Percentiles rank a stretch among this genome's conserved stretches.
These are phyloP conservation scores for Agastache rugosa DNA, from an alignment of 257 asterid genomes.

Conservation along the genomic window DNA sequence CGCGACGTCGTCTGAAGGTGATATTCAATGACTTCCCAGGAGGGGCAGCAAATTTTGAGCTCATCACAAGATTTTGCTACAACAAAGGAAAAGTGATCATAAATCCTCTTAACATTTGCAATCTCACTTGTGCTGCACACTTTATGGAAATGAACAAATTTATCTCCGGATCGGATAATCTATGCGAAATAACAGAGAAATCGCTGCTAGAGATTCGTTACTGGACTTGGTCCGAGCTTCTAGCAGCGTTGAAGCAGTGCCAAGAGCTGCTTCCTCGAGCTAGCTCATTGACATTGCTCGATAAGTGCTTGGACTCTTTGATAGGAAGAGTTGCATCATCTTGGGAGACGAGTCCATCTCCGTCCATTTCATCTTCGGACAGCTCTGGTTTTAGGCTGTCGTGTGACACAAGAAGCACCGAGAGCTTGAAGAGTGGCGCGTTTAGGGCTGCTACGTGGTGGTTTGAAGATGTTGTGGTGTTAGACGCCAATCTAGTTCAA, in stretches of 20 bases:
- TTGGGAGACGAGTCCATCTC: slow-evolving; percentile 77
- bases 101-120: slow-evolving; percentile 57
- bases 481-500: slow-evolving; percentile 40
- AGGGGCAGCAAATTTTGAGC: slow-evolving; percentile 81
- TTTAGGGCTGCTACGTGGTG: slow-evolving; percentile 71
- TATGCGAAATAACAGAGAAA: slow-evolving; percentile 58
- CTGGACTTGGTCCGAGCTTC: slow-evolving; percentile 86
- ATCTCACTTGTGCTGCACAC: slow-evolving; percentile 59
- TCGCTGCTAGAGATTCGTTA: slow-evolving; percentile 55
- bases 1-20: slow-evolving; percentile 54
- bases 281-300: slow-evolving; percentile 48
- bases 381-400: slow-evolving; percentile 71
- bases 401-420: slow-evolving; percentile 74
- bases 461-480: slow-evolving; percentile 71
- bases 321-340: slow-evolving; percentile 52
- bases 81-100: slow-evolving; percentile 51
- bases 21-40: slow-evolving; percentile 87
- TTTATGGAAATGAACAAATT: slow-evolving; percentile 72
- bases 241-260: slow-evolving; percentile 61
- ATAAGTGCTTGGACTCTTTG: slow-evolving; percentile 59
- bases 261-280: slow-evolving; percentile 52
- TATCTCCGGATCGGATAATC: slow-evolving; percentile 44
- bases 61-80: slow-evolving; percentile 77
- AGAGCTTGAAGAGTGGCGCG: slow-evolving; percentile 63
- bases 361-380: slow-evolving; percentile 72